Evolutionary conservation across 805 yeast genomes (phyloP), one percentile per base, ranked within the genome.

Genomic region (Candida sonorensis): DNA sequence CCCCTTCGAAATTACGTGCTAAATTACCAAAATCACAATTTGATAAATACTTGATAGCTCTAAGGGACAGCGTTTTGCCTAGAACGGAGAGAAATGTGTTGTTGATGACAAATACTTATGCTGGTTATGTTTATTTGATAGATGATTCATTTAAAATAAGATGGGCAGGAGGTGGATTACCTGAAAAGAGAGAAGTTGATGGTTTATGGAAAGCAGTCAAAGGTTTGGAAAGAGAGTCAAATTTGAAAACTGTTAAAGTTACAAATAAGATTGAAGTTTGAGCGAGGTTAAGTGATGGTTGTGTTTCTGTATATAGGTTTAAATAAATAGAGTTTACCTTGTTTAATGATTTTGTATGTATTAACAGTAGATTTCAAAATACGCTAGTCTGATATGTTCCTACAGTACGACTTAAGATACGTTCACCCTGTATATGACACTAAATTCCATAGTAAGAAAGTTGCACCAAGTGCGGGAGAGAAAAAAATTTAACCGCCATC

Each of bases 81-180:
- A 67, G 70, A 36, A 73, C 66, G 13, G 57, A 74, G 5, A 72
- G 82, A 44, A 76, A 77, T 33, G 55, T 69, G 17, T 56, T 90
- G 22, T 61, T 72, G 30, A 72, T 87, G 44, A 78, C 77, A 34
- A 90, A 90, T 51, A 69, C 74, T 15, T 82, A 81, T 45, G 75
- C 94, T 2, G 97, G 97, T 0, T 87, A 84, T 50, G 63, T 87
- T 9, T 81, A 86, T 42, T 62, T 90, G 4, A 69, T 92, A 22
- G 98, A 92, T 50, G 65, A 64, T 11, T 63, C 75, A 10, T 79
- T 81, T 31, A 78, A 72, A 46, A 80, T 92, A 33, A 66, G 97
- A 45, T 90, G 97, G 97, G 87, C 86, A 16, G 83, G 86, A 4
- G 75, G 94, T 45, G 98, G 97, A 2, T 72, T 69, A 24, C 81